These are phyloP conservation scores for Gossypium laxum DNA, from an alignment of 441 rosid species.

Conservation along the genomic window DNA sequence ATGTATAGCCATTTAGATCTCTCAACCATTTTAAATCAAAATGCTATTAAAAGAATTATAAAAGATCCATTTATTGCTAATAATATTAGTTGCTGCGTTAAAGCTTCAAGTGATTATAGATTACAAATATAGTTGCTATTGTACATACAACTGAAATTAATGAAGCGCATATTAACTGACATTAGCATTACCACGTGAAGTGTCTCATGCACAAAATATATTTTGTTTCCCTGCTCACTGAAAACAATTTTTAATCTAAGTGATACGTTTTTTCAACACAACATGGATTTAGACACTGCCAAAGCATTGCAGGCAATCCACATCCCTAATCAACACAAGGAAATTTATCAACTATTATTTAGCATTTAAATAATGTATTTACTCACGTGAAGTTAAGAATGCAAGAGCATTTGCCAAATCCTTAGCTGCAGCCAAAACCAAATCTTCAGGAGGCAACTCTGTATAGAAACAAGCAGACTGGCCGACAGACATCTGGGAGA, in stretches of 20 bases:
- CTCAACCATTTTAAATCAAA: constrained; percentile 6
- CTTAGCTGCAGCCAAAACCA: constrained; percentile 51
- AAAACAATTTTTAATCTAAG: background rate
- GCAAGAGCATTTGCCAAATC: constrained; percentile 37
- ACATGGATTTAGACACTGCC: background rate
- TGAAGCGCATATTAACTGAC: background rate
- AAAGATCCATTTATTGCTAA: background rate
- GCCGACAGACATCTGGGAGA: constrained; percentile 72
- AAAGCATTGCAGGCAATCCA: background rate
- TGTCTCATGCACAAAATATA: background rate
- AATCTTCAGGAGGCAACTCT: constrained; percentile 37
- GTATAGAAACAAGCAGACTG: constrained; percentile 51
- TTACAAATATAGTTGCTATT: background rate
- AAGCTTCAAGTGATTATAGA: background rate
- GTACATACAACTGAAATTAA: background rate
- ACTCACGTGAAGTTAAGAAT: constrained; percentile 54
- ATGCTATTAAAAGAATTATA: background rate
- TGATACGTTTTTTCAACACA: background rate
- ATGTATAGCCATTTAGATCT: constrained; percentile 5
- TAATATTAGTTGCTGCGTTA: background rate
- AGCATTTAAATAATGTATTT: constrained; percentile 14
- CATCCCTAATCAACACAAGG: constrained; percentile 4
- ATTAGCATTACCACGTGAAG: background rate
- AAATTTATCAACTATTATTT: background rate
- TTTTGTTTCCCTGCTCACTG: background rate